Conservation (phyloP, 805 yeast genomes). For the Lipomyces sp. region DNA sequence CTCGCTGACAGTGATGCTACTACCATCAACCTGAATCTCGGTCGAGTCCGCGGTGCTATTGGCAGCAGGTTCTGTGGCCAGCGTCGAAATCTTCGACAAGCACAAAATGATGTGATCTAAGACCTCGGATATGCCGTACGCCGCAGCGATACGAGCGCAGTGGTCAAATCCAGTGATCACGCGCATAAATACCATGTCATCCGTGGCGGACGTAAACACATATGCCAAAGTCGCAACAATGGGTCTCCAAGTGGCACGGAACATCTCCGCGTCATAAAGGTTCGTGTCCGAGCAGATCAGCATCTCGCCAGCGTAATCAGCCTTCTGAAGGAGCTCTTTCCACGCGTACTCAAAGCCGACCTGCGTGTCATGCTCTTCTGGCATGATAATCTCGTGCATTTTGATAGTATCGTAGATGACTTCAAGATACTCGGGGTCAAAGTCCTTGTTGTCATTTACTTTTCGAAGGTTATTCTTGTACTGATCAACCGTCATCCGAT, state of each 20-base stretch:
- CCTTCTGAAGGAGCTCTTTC: constrained; percentile 37
- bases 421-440: constrained; percentile 79
- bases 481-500: constrained; percentile 83
- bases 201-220: constrained; percentile 83
- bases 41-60: constrained; percentile 29
- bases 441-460: constrained; percentile 66
- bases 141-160: constrained; percentile 71
- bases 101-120: constrained; percentile 65
- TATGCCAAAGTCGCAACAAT: constrained; percentile 69
- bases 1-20: constrained; percentile 69
- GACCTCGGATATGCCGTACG: constrained; percentile 52
- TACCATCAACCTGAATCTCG: constrained; percentile 50
- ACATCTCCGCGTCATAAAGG: constrained; percentile 69
- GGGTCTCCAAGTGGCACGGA: constrained; percentile 58
- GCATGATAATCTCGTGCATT: constrained; percentile 90
- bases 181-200: constrained; percentile 82
- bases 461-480: constrained; percentile 79
- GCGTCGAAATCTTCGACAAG: constrained; percentile 65
- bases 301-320: constrained; percentile 29
- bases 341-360: constrained; percentile 83
- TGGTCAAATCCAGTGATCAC: constrained; percentile 87
- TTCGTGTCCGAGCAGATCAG: constrained; percentile 19
- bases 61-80: constrained; percentile 44
- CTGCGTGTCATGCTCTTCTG: constrained; percentile 92
- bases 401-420: constrained; percentile 76